Percentiles rank a stretch among this genome's conserved stretches.
Conservation (phyloP, 306 rosid genomes). For the Spatholobus suberectus region DNA sequence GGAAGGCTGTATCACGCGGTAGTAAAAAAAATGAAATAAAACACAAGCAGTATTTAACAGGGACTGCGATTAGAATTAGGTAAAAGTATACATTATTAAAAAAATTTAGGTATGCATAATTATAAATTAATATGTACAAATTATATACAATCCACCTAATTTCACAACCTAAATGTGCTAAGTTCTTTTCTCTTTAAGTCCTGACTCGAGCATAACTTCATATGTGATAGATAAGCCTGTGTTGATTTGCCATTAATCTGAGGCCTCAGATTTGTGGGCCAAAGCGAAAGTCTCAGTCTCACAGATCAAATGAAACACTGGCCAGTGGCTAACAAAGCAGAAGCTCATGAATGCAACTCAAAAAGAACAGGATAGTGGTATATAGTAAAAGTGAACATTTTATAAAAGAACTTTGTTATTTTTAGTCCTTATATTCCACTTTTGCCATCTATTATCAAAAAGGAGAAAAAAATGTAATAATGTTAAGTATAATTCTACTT, state of each 20-base stretch:
- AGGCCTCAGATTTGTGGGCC: neutral
- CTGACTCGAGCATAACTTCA: neutral
- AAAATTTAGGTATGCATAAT: too few relatives aligned
- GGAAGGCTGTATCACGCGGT: too few relatives aligned
- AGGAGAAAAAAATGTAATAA: neutral
- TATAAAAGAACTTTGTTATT: neutral
- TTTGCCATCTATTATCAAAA: neutral
- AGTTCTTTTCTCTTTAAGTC: neutral
- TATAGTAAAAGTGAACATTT: neutral
- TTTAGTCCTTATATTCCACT: neutral
- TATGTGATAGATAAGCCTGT: neutral
- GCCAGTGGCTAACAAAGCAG: too few relatives aligned
- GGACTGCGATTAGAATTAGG: too few relatives aligned
- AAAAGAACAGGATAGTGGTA: neutral
- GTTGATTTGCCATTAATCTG: neutral
- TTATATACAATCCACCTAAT: neutral
- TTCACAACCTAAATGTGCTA: neutral
- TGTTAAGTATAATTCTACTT: neutral
- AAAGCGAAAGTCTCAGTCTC: slow-evolving; percentile 9
- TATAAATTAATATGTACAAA: neutral
- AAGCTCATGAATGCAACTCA: neutral
- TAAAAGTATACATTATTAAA: too few relatives aligned
- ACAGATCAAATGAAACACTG: neutral
- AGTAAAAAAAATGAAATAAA: too few relatives aligned
- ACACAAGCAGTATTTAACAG: too few relatives aligned